phyloP scores from a whole-genome alignment of 345 rosid genomes.

The Arabis hirsuta region DNA sequence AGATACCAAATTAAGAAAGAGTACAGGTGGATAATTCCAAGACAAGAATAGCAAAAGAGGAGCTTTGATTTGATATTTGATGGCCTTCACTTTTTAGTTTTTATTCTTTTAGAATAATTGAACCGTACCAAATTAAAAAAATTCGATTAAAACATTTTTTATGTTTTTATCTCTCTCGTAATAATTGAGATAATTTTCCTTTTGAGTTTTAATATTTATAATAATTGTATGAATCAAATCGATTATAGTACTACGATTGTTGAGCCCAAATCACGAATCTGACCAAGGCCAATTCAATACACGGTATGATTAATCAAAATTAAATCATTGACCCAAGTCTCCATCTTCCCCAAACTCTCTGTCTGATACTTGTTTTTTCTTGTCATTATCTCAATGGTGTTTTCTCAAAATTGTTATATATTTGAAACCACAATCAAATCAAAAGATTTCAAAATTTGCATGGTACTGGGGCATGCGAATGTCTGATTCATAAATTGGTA shows the following conservation, averaged over 20 bases:
- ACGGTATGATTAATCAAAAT: conserved; percentile 6
- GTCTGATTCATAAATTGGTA: not conserved
- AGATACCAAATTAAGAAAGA: conserved; percentile 42
- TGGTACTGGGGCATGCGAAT: not conserved
- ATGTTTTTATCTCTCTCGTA: not conserved
- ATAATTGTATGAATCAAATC: not conserved
- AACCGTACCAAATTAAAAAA: not conserved
- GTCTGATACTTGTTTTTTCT: conserved; percentile 36
- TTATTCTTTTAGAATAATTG: not conserved
- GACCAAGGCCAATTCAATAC: conserved; percentile 14
- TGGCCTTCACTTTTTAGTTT: conserved; percentile 29
- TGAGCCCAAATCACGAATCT: conserved; percentile 15
- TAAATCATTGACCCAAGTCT: conserved; percentile 30
- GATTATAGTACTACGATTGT: not conserved
- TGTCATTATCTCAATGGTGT: conserved; percentile 26
- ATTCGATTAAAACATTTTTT: no score
- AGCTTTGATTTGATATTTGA: conserved; percentile 42
- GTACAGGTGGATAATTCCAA: conserved; percentile 36
- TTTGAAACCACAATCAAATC: conserved; percentile 11
- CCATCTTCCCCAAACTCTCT: conserved; percentile 27
- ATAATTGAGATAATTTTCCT: not conserved
- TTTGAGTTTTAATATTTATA: not conserved
- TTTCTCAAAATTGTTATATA: not conserved
- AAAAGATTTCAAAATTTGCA: conserved; percentile 15
- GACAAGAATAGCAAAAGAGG: conserved; percentile 24